Evolutionary conservation across 805 yeast species (phyloP).

Genomic region (Yarrowia porcina): DNA sequence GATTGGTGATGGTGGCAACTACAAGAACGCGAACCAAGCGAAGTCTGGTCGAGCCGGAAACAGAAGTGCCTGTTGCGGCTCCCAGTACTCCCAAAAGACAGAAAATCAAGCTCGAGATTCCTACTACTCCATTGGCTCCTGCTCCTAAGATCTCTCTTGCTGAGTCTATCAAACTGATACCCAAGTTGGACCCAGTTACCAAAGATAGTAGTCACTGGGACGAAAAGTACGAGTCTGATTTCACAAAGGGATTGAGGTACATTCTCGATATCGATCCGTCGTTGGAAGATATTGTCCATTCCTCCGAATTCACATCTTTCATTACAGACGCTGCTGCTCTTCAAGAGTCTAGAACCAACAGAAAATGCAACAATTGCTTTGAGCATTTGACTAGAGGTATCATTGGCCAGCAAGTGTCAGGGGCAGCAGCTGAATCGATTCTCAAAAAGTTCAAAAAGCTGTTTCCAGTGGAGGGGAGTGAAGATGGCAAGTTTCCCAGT

Average conservation of each 20-base stretch:
- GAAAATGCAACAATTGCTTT: slow-evolving; percentile 25
- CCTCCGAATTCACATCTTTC: slow-evolving; percentile 37
- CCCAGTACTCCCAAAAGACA: slow-evolving; percentile 11
- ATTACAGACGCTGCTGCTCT: slow-evolving; percentile 6
- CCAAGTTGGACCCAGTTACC: not conserved
- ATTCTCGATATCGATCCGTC: slow-evolving; percentile 43
- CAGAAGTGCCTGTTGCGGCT: not conserved
- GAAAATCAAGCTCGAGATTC: slow-evolving; percentile 13
- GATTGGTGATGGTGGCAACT: not conserved
- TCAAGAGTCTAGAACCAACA: not conserved
- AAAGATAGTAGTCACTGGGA: slow-evolving; percentile 14
- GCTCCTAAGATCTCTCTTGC: not conserved
- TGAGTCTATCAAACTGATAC: slow-evolving; percentile 9
- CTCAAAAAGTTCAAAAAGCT: slow-evolving; percentile 45
- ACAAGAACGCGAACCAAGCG: slow-evolving; percentile 22
- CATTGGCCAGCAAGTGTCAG: slow-evolving; percentile 44
- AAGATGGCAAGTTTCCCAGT: slow-evolving; percentile 45
- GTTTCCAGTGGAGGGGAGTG: slow-evolving; percentile 31
- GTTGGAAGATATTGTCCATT: slow-evolving; percentile 35
- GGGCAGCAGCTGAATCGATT: slow-evolving; percentile 73
- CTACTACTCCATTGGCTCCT: not conserved
- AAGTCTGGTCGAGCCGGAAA: not conserved
- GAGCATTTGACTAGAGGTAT: slow-evolving; percentile 32
- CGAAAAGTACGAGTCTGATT: slow-evolving; percentile 35
- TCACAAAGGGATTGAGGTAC: slow-evolving; percentile 39